Conservation (phyloP, 495 filamentous ascomycete genomes). For the Penicillium parvum region DNA sequence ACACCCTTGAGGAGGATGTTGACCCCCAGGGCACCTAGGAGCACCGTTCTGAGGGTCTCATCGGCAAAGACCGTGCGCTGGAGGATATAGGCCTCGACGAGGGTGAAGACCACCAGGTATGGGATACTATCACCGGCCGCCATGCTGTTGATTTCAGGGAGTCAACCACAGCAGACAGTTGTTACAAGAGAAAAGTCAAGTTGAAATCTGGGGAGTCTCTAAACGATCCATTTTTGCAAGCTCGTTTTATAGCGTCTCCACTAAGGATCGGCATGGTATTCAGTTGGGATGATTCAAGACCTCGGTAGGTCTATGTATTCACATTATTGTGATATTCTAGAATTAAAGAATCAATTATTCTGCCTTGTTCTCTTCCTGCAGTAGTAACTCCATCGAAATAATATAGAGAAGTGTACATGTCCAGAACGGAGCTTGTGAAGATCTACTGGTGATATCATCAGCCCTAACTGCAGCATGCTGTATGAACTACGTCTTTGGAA, state of each 20-base stretch:
- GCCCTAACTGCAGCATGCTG: not conserved
- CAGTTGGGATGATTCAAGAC: not conserved
- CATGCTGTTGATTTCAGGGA: not conserved
- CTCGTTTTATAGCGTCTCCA: not conserved
- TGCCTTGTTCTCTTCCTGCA: too few relatives aligned
- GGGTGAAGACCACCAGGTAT: constrained; percentile 17
- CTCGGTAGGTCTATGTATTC: not conserved
- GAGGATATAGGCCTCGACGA: constrained; percentile 29
- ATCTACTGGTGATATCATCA: not conserved
- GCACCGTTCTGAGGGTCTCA: constrained; percentile 20
- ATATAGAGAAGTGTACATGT: too few relatives aligned
- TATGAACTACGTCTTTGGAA: too few relatives aligned
- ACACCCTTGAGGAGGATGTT: constrained; percentile 27
- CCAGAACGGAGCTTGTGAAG: too few relatives aligned
- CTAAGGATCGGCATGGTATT: not conserved
- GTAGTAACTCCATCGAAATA: too few relatives aligned
- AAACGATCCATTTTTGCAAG: not conserved
- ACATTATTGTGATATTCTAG: not conserved
- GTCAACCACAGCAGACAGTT: not conserved
- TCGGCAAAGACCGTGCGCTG: constrained; percentile 28
- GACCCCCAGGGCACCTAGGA: constrained; percentile 17
- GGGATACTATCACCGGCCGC: constrained; percentile 11
- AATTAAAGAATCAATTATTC: too few relatives aligned
- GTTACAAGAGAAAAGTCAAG: not conserved
- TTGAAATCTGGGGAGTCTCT: not conserved